These are phyloP conservation scores for Mikania micrantha DNA, from an alignment of 129 eudicot species.

Conservation along the genomic window DNA sequence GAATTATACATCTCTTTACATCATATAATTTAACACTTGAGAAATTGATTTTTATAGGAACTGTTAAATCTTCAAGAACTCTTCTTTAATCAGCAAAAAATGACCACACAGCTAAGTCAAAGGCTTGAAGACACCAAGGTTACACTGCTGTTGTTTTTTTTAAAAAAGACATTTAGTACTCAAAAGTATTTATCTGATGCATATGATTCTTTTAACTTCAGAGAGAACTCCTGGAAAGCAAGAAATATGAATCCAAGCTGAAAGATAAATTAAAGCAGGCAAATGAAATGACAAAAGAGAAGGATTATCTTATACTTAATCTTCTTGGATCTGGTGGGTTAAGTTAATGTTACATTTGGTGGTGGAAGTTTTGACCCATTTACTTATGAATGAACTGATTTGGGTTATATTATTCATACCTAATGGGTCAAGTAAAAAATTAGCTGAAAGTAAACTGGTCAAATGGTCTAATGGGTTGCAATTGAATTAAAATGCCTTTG, in stretches of 20 bases:
- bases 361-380: background rate
- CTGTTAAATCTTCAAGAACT: slow-evolving; percentile 46
- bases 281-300: slow-evolving; percentile 47
- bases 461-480: background rate
- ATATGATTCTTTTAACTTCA: slow-evolving; percentile 18
- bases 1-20: background rate
- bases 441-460: background rate
- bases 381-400: background rate
- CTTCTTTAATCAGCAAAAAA: slow-evolving; percentile 39
- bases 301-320: slow-evolving; percentile 46
- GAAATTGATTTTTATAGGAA: slow-evolving; percentile 30
- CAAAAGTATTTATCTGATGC: background rate
- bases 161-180: too few species aligned
- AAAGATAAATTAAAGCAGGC: slow-evolving; percentile 38
- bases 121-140: slow-evolving; percentile 44
- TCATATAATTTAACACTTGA: background rate
- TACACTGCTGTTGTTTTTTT: background rate
- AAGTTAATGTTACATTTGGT: background rate
- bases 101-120: slow-evolving; percentile 44
- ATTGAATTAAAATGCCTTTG: background rate
- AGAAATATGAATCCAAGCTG: slow-evolving; percentile 31
- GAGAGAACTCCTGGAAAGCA: slow-evolving; percentile 40
- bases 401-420: background rate
- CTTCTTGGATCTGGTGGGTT: slow-evolving; percentile 55
- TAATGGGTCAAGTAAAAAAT: background rate